Evolutionary conservation across 192 early-diverging fungal genomes (phyloP), one percentile per base, ranked within the genome.

Genomic region (Mortierella alpina): DNA sequence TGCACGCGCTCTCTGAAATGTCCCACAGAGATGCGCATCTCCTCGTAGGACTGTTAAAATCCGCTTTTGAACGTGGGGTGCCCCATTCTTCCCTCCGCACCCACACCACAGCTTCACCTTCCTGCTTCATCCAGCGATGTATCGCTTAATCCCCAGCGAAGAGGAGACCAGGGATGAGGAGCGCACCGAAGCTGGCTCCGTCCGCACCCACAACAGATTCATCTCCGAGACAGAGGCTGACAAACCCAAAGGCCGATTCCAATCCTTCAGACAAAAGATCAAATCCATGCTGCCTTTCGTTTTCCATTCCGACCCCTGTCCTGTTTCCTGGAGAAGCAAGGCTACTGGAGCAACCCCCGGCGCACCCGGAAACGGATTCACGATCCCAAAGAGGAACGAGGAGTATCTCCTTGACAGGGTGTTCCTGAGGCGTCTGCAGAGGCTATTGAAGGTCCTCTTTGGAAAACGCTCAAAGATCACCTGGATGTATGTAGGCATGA

Each of bases 401-500:
- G 57, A 72, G 48, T 84, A 82, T 64, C 72, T 73, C 4, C 64
- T 88, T 14, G 85, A 88, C 45, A 15, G 59, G 0, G 20, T 73
- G 20, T 86, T 86, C 45, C 22, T 84, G 1, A 76, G 75, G 50
- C 78, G 87, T 14, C 54, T 85, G 23, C 46, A 14, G 22, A 64
- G 63, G 18, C 31, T 88, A 6, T 10, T 85, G 2, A 57, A 67
- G 11, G 46, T 86, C 12, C 60, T 88, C 2, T 73, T 86, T 39
- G 39, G 55, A 45, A 22, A 41, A 23, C 54, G 46, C 40, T 68
- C 60, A 15, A 87, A 76, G 53, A 54, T 87, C 13, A 47, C 83
- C 13, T 84, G 68, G 80, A 63, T 87, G 22, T 90, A 85, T 48
- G 44, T 84, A 0, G 55, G 54, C 13, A 84, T 92, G 67, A 70